Evolutionary conservation across 129 eudicot species (phyloP), one percentile per base, ranked within the genome.

Genomic region (Gnaphalium uliginosum): DNA sequence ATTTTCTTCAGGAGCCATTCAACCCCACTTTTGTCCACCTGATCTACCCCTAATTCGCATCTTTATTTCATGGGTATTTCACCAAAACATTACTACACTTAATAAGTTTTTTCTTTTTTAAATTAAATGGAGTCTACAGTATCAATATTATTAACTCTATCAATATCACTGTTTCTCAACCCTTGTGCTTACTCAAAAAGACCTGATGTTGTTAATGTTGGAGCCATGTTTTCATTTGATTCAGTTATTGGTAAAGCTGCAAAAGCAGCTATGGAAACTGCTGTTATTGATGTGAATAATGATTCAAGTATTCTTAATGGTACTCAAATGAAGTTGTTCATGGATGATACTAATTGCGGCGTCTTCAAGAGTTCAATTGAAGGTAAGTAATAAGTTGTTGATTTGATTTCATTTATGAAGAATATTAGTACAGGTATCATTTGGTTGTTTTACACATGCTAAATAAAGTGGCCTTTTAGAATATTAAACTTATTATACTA

Each of bases 191-290:
- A 37, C 78, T 78, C 84, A n/a, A 64, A 70, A 69, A 68, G 75
- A 73, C 86, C 91, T 75, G 79, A 60, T 37, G 73, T 68, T 50
- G 92, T 90, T 29, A 83, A 90, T 75, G 87, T 81, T 77, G 96
- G 90, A 46, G 92, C 87, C 9, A 41, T 90, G 18, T 81, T 87
- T 10, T 66, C 84, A 5, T 81, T 76, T 54, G 76, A 85, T 68
- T 83, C 96, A 0, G 74, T 85, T 66, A 90, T 87, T 51, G 96
- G 96, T n/a, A 81, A 69, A 62, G 90, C 76, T 26, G 92, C 92
- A 25, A 87, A 85, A 72, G 37, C 27, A 4, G 92, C 89, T 68
- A 83, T 90, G 84, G 85, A 81, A 77, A 39, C 27, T 66, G 96
- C 96, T 18, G 85, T 81, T 19, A 18, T 56, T 56, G 90, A 90